Base-by-base conservation (phyloP, 73 alveolate genomes). In the Paramecium pentaurelia region DNA sequence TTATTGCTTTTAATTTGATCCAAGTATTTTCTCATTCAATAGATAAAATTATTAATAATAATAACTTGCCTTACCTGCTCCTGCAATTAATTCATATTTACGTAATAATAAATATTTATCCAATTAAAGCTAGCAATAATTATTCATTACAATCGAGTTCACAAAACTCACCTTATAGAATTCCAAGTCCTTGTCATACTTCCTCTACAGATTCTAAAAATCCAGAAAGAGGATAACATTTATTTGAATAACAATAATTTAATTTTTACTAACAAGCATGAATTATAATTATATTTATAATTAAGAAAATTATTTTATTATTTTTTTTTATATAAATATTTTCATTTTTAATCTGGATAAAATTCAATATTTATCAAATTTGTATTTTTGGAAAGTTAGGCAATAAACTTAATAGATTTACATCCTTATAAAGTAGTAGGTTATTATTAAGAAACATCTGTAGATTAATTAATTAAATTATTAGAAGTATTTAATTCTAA, bases 111-210 rank as follows among this genome's bases (percentile, higher is more conserved):
- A 36, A n/a, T 73, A 32, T 12, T 18, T 18, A 73, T 75, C 4
- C 18, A 2, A 11, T 37, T 16, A 34, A 4, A 75, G 88, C 58
- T 22, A 75, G 88, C 88, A 75, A 75, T 37, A 75, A 75, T 75
- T 75, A 75, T 36, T 75, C 88, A 6, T 27, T 75, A 12, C 40
- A 75, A 75, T 75, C 88, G 0, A 75, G 88, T 75, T 27, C 58
- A 34, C 12, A 75, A 75, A 40, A 45, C 40, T 75, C 88, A 4
- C 88, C 88, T 36, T 75, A 75, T 75, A 75, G 88, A 75, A 40
- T 75, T 6, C 11, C 88, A 16, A 75, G 49, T 75, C 49, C 37
- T 12, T 14, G 16, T 14, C 88, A 75, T 75, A 32, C 88, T 22
- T 75, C 88, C 5, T 32, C 68, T 18, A 75, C 8, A 12, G 88